Evolutionary conservation across 1,284 basidiomycete genomes (phyloP).

Genomic region (Ganoderma meredithae): DNA sequence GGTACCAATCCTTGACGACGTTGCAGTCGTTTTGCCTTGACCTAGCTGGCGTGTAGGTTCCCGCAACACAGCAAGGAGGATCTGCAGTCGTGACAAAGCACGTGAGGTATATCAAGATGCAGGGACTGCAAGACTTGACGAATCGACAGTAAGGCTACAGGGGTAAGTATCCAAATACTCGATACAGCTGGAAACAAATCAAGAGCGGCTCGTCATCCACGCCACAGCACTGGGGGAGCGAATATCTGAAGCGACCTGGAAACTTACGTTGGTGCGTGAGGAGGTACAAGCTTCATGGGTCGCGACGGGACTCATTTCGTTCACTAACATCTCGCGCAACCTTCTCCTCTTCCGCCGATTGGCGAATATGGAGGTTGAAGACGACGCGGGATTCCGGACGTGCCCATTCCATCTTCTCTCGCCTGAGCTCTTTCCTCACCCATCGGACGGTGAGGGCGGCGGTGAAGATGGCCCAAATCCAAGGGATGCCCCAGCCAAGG

Average conservation of each 20-base stretch:
- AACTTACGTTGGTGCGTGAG: not conserved
- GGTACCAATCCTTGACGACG: not conserved
- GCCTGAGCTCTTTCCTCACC: slow-evolving; percentile 32
- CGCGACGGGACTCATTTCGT: slow-evolving; percentile 3
- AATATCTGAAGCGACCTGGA: not conserved
- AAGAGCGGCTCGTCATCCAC: not conserved
- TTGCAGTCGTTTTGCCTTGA: not conserved
- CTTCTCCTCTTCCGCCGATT: slow-evolving; percentile 28
- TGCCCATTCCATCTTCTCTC: slow-evolving; percentile 36
- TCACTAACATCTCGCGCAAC: slow-evolving; percentile 21
- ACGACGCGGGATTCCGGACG: slow-evolving; percentile 24
- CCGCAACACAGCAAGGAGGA: not conserved
- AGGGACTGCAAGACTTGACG: not conserved
- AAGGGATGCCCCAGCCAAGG: slow-evolving; percentile 42
- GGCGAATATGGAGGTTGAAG: slow-evolving; percentile 28
- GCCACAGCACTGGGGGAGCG: not conserved
- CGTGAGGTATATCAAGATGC: not conserved
- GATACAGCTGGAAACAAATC: not conserved
- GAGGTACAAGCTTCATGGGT: not conserved
- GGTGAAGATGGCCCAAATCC: slow-evolving; percentile 41
- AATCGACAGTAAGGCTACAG: not conserved
- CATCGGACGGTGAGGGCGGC: slow-evolving; percentile 32
- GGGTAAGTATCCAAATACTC: not conserved
- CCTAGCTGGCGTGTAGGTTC: not conserved
- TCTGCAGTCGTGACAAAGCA: not conserved